These are phyloP conservation scores for Bisporella sp. DNA, from an alignment of 2,329 filamentous ascomycete genomes.

Conservation along the genomic window DNA sequence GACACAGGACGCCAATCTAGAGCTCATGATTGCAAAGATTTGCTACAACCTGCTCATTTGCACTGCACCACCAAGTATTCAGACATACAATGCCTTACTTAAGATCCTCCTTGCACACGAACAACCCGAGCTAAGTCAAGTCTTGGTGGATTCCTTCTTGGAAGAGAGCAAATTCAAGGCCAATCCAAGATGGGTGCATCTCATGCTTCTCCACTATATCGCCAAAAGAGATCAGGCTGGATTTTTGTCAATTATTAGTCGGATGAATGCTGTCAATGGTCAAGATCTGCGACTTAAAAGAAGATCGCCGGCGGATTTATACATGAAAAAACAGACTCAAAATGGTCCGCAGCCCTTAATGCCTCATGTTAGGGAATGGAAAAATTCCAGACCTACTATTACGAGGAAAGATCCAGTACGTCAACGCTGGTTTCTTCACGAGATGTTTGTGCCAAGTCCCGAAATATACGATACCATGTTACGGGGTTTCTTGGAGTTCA, in stretches of 20 bases:
- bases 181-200: constrained; percentile 16
- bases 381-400: background rate
- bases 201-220: constrained; percentile 26
- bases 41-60: constrained; percentile 61
- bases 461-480: background rate
- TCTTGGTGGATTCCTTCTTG: constrained; percentile 46
- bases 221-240: constrained; percentile 16
- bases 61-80: constrained; percentile 53
- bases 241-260: constrained; percentile 18
- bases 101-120: constrained; percentile 51
- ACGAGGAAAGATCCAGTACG: background rate
- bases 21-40: constrained; percentile 31
- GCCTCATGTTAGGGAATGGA: background rate
- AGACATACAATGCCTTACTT: constrained; percentile 66
- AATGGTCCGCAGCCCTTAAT: too few species aligned
- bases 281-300: constrained; percentile 14
- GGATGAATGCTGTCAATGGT: constrained; percentile 19
- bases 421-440: background rate
- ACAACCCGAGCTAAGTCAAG: constrained; percentile 42
- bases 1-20: constrained; percentile 10
- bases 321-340: too few species aligned
- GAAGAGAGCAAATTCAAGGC: constrained; percentile 27
- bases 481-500: background rate
- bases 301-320: constrained; percentile 1
- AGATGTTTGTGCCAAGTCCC: background rate